Evolutionary conservation across 2,329 filamentous ascomycete genomes (phyloP), one percentile per base, ranked within the genome.

Genomic region (Claviceps quebecensis): DNA sequence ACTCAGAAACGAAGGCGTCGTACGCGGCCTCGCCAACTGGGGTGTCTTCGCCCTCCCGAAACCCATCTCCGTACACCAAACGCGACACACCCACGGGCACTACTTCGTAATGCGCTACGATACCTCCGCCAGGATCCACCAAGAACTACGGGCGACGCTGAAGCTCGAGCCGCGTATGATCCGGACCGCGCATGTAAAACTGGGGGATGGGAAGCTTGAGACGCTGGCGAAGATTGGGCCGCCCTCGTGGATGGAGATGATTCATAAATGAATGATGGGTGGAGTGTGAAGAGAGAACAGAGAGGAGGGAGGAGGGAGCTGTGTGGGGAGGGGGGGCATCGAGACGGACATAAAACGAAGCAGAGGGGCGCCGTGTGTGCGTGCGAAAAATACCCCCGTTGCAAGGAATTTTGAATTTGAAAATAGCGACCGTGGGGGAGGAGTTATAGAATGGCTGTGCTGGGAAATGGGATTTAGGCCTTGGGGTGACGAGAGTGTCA

Each of bases 101-200:
- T 95, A 98, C 77, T 98, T 98, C 69, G 86, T 95, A 63, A 87
- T 98, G 86, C 87, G 93, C 60, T 98, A 95, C 75, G 93, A 98
- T 67, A 73, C 84, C 52, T 85, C 83, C 54, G 72, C 82, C 7
- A 68, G 73, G 48, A 83, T 86, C 7, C 91, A 97, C 69, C 72
- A 86, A 57, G 75, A 81, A 44, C 78, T 98, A 41, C 78, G 84
- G 55, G 77, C 76, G 54, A 91, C 86, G 17, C 75, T 98, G 58
- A 78, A 80, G 48, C 75, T 95, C 58, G 93, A 98, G 70, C 91
- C 93, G 41, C 77, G 93, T 52, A 86, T 97, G 80, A 86, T 98
- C 56, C 81, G 89, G 53, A 84, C 90, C 61, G 83, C 82, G 26
- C 82, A 91, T 54, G 89, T 97, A 53, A 94, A 90, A 75, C 74